phyloP scores from a whole-genome alignment of 129 eudicot genomes.

The Chrysanthemum makinoi region DNA sequence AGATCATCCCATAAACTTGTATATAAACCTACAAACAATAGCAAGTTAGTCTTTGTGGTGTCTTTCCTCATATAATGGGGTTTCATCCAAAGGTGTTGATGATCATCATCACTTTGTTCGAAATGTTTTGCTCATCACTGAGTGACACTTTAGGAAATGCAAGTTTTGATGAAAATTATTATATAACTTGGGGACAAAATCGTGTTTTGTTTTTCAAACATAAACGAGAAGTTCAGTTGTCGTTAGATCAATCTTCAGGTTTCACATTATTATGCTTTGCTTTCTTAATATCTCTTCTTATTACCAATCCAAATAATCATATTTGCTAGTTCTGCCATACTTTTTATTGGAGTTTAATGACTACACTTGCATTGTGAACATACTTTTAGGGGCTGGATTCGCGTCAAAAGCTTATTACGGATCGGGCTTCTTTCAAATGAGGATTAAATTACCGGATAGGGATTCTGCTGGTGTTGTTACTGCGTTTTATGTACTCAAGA shows the following conservation, averaged over 20 bases:
- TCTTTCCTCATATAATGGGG: conserved; percentile 21
- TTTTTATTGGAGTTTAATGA: no score
- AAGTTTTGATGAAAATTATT: conserved; percentile 53
- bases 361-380: neutral
- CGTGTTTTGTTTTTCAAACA: conserved; percentile 35
- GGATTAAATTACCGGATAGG: conserved; percentile 57
- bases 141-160: conserved; percentile 11
- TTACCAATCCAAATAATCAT: neutral
- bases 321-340: no score
- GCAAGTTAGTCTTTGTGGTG: conserved; percentile 7
- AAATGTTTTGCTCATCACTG: conserved; percentile 12
- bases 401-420: conserved; percentile 62
- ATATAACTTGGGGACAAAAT: conserved; percentile 58
- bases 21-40: neutral
- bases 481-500: conserved; percentile 55
- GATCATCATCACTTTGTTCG: conserved; percentile 6
- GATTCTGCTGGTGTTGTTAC: conserved; percentile 77
- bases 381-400: conserved; percentile 60
- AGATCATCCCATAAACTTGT: conserved; percentile 24
- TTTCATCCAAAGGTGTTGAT: neutral
- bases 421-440: conserved; percentile 72
- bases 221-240: conserved; percentile 51
- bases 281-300: neutral
- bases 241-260: conserved; percentile 65
- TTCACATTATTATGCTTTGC: neutral